Evolutionary conservation across 106 monocot genomes (phyloP).

Genomic region (Posidonia australis): DNA sequence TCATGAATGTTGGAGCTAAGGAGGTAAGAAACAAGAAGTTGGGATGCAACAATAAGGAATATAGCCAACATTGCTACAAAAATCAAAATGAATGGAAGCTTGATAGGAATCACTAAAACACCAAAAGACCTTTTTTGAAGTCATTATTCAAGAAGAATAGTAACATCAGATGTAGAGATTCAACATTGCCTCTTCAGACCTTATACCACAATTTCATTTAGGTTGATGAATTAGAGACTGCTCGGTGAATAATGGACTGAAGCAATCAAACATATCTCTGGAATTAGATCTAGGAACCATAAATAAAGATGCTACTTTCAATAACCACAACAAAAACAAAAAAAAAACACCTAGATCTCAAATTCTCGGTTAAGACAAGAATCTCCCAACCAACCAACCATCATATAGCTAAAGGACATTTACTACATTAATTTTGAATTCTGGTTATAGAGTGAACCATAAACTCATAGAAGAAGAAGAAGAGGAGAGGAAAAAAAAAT

Average conservation of each 20-base stretch:
- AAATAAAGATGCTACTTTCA: neutral
- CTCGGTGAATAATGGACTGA: too few species aligned
- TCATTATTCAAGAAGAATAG: neutral
- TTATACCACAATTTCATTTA: neutral
- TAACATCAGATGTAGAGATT: neutral
- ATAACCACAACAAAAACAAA: neutral
- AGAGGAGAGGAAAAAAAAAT: too few species aligned
- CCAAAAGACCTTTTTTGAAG: neutral
- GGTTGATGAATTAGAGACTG: neutral
- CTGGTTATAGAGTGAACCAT: too few species aligned
- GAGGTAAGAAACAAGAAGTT: conserved; percentile 11
- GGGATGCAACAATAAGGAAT: conserved; percentile 10
- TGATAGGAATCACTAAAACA: neutral
- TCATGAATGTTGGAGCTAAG: conserved; percentile 4
- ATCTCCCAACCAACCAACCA: neutral
- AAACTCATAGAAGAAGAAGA: too few species aligned
- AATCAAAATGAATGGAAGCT: neutral
- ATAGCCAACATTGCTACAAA: conserved; percentile 3
- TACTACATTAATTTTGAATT: neutral
- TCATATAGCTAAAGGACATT: neutral
- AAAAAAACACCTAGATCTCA: neutral
- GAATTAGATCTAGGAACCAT: neutral
- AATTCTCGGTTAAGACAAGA: neutral
- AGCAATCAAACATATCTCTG: neutral
- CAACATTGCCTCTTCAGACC: neutral